Evolutionary conservation across 1,139 yeast species (phyloP).

Genomic region (Tardiomyces depauwii): DNA sequence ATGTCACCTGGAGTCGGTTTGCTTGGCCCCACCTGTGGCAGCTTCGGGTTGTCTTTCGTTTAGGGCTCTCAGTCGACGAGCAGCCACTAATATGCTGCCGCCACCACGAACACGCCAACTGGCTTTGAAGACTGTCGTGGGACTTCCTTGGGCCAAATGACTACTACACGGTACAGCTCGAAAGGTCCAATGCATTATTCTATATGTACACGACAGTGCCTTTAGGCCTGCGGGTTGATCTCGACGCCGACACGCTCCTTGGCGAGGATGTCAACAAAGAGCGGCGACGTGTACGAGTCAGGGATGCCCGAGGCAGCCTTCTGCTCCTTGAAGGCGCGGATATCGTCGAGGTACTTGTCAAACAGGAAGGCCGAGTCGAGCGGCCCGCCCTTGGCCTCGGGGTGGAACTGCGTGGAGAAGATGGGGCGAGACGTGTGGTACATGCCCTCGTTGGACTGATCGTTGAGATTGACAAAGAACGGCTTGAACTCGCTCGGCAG

Average conservation of each 20-base stretch:
- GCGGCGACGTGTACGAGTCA: slow-evolving; percentile 41
- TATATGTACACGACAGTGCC: neutral
- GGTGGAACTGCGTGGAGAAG: slow-evolving; percentile 95
- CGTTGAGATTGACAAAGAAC: slow-evolving; percentile 86
- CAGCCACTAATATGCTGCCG: too few relatives aligned
- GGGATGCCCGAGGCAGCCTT: slow-evolving; percentile 34
- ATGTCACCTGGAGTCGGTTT: too few relatives aligned
- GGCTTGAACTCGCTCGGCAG: slow-evolving; percentile 70
- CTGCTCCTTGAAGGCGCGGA: slow-evolving; percentile 50
- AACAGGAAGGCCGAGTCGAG: slow-evolving; percentile 82
- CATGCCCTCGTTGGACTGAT: slow-evolving; percentile 96
- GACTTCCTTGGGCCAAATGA: too few relatives aligned
- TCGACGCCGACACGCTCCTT: slow-evolving; percentile 64
- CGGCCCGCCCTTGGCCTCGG: slow-evolving; percentile 99
- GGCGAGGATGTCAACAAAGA: slow-evolving; percentile 71
- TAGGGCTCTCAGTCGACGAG: too few relatives aligned
- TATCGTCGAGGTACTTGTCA: slow-evolving; percentile 74
- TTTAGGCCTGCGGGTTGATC: slow-evolving; percentile 22
- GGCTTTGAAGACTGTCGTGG: too few relatives aligned
- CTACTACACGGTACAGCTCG: too few relatives aligned
- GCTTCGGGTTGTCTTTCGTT: too few relatives aligned
- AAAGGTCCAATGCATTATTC: too few relatives aligned
- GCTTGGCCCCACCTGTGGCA: too few relatives aligned
- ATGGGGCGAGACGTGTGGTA: slow-evolving; percentile 76
- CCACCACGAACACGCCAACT: too few relatives aligned